Evolutionary conservation across 2,329 filamentous ascomycete genomes (phyloP).

Genomic region (Arthroderma sp.): DNA sequence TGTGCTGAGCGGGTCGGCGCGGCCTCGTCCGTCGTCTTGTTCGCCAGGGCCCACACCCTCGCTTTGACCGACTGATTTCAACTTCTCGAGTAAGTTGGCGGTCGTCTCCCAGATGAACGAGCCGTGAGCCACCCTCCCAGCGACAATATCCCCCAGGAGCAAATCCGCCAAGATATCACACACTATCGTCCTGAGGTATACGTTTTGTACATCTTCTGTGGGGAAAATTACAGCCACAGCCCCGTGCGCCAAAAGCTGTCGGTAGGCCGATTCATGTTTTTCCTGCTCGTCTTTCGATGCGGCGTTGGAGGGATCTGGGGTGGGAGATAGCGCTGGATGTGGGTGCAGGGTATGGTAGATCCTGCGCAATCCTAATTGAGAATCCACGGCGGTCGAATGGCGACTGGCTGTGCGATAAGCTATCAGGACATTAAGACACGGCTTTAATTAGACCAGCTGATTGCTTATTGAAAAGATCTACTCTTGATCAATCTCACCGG

Average conservation of each 20-base stretch:
- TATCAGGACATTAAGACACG: constrained; percentile 22
- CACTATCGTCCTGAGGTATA: constrained; percentile 69
- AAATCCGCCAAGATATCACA: constrained; percentile 81
- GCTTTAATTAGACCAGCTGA: too few relatives aligned
- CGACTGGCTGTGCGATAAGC: constrained; percentile 60
- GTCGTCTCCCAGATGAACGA: constrained; percentile 82
- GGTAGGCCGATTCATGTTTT: constrained; percentile 69
- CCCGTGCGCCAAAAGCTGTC: constrained; percentile 74
- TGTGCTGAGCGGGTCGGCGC: not conserved
- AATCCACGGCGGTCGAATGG: constrained; percentile 43
- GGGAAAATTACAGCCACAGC: constrained; percentile 73
- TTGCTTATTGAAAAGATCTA: not conserved
- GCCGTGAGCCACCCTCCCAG: constrained; percentile 68
- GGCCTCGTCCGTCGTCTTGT: constrained; percentile 7
- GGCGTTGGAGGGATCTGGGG: constrained; percentile 47
- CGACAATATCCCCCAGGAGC: constrained; percentile 70
- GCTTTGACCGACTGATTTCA: constrained; percentile 19
- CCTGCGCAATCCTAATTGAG: constrained; percentile 49
- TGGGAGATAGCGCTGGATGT: constrained; percentile 65
- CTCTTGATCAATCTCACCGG: constrained; percentile 25
- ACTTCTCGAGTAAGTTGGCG: constrained; percentile 51
- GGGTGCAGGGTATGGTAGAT: constrained; percentile 78
- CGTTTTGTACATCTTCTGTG: constrained; percentile 82
- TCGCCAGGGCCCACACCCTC: constrained; percentile 21
- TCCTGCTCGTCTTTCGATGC: constrained; percentile 47